phyloP scores from a whole-genome alignment of 192 early-diverging fungal species.

The Coemansia sp. region DNA sequence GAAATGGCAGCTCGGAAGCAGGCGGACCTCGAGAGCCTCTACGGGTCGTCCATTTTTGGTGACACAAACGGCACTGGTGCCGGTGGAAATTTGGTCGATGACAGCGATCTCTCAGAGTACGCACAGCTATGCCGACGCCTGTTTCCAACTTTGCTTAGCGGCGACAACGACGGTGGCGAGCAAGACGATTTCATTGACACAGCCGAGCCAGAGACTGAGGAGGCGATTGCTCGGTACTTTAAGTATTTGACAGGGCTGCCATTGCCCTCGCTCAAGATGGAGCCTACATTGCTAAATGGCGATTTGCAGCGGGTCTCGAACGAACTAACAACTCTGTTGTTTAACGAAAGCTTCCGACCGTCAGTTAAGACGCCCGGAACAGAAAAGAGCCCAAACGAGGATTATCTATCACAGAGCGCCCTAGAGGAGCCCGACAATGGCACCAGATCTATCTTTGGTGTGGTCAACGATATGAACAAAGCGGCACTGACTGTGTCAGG shows the following conservation, averaged over 20 bases:
- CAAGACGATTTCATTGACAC: background rate
- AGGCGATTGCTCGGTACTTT: slow-evolving; percentile 40
- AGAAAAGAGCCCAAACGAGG: background rate
- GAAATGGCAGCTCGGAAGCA: slow-evolving; percentile 14
- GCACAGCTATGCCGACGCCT: slow-evolving; percentile 41
- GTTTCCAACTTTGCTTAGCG: slow-evolving; percentile 24
- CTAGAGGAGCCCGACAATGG: background rate
- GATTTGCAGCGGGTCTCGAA: slow-evolving; percentile 46
- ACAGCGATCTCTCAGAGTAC: slow-evolving; percentile 46
- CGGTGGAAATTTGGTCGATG: slow-evolving; percentile 29
- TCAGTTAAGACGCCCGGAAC: background rate
- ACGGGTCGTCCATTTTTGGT: slow-evolving; percentile 44
- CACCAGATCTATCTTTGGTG: slow-evolving; percentile 18
- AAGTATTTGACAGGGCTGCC: slow-evolving; percentile 47
- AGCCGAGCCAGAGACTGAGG: slow-evolving; percentile 31
- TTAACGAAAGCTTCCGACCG: slow-evolving; percentile 26
- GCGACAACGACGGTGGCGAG: slow-evolving; percentile 8
- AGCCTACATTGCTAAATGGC: slow-evolving; percentile 39
- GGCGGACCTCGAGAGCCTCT: slow-evolving; percentile 40
- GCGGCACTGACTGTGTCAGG: slow-evolving; percentile 8
- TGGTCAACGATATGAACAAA: slow-evolving; percentile 22
- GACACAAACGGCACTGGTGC: slow-evolving; percentile 1
- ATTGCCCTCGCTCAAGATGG: slow-evolving; percentile 37
- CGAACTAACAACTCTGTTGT: slow-evolving; percentile 41
- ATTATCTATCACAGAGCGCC: background rate